Conservation (phyloP, 2,329 filamentous ascomycete genomes). For the Rhinocladiella mackenziei region DNA sequence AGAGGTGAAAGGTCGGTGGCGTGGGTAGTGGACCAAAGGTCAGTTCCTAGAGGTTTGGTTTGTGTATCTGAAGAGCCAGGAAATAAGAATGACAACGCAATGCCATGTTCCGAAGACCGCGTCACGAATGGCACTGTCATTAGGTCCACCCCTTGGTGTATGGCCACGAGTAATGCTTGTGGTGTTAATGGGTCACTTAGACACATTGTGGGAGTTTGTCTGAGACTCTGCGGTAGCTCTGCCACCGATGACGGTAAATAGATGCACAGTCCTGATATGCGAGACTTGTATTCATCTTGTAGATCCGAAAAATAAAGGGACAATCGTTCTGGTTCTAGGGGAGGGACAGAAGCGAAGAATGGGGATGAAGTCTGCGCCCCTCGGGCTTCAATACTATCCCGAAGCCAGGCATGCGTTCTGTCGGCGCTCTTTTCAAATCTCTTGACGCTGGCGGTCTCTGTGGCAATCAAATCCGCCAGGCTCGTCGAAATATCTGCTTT, state of each 20-base stretch:
- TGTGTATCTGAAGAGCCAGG: constrained; percentile 41
- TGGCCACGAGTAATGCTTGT: constrained; percentile 70
- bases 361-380: constrained; percentile 39
- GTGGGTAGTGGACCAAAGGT: constrained; percentile 69
- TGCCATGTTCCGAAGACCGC: constrained; percentile 72
- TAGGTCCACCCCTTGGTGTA: constrained; percentile 74
- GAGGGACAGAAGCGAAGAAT: constrained; percentile 65
- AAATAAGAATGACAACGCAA: constrained; percentile 77
- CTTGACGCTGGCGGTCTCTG: constrained; percentile 61
- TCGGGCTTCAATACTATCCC: constrained; percentile 49
- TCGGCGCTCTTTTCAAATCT: constrained; percentile 78
- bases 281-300: constrained; percentile 56
- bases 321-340: constrained; percentile 70
- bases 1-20: constrained; percentile 62
- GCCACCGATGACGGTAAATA: constrained; percentile 69
- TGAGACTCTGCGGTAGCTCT: constrained; percentile 60
- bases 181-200: constrained; percentile 67
- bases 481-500: constrained; percentile 76
- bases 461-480: constrained; percentile 67
- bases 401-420: constrained; percentile 77
- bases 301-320: constrained; percentile 74
- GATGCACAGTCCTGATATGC: constrained; percentile 67
- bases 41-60: constrained; percentile 56
- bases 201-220: constrained; percentile 66
- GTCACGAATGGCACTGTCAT: constrained; percentile 74